These are phyloP conservation scores for Boletus calvinii DNA, from an alignment of 1,284 basidiomycete species.

Conservation along the genomic window DNA sequence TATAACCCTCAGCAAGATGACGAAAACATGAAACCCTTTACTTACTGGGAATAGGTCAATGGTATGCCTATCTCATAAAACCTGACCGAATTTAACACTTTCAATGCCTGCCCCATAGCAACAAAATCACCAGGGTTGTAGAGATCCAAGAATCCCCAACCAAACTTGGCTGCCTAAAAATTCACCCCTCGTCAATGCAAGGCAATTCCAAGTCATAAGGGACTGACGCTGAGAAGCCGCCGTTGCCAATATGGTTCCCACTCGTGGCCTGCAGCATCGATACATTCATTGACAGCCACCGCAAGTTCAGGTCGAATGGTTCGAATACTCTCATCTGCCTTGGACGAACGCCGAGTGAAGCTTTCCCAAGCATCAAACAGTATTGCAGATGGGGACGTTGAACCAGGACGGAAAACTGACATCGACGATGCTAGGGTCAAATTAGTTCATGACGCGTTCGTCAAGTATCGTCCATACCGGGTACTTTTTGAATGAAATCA, in stretches of 20 bases:
- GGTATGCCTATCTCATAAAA: slow-evolving; percentile 93
- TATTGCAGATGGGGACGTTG: slow-evolving; percentile 88
- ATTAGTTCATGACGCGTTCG: slow-evolving; percentile 8
- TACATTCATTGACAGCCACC: slow-evolving; percentile 87
- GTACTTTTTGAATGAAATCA: slow-evolving; percentile 93
- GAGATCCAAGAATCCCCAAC: slow-evolving; percentile 89
- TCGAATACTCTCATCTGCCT: slow-evolving; percentile 91
- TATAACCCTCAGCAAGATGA: background rate
- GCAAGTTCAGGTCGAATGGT: slow-evolving; percentile 85
- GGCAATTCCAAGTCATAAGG: background rate
- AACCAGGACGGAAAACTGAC: slow-evolving; percentile 89
- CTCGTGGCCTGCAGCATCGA: slow-evolving; percentile 91
- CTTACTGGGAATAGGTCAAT: slow-evolving; percentile 86
- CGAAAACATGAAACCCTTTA: background rate
- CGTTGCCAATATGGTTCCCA: slow-evolving; percentile 92
- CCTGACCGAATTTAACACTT: slow-evolving; percentile 93
- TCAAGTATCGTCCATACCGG: slow-evolving; percentile 48
- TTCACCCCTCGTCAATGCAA: slow-evolving; percentile 6
- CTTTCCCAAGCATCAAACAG: slow-evolving; percentile 91
- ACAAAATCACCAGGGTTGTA: slow-evolving; percentile 92
- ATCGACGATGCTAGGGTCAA: slow-evolving; percentile 59
- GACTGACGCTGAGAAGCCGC: slow-evolving; percentile 71
- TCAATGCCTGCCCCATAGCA: slow-evolving; percentile 86
- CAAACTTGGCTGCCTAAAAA: slow-evolving; percentile 88
- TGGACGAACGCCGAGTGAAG: slow-evolving; percentile 80